Conservation (phyloP, 345 rosid species). For the Adansonia digitata region DNA sequence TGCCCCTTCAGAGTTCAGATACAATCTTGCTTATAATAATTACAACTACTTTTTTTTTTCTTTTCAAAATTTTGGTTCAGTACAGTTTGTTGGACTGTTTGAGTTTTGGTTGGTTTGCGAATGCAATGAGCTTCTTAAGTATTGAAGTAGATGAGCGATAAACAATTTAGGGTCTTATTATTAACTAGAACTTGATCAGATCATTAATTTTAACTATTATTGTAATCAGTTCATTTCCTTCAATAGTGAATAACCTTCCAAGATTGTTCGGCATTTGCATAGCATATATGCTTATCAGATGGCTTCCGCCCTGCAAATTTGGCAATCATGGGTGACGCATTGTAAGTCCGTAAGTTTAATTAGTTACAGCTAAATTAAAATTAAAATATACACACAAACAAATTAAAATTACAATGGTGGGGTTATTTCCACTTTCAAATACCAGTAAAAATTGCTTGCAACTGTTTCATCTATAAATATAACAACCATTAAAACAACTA, state of each 20-base stretch:
- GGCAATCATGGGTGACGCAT: not conserved
- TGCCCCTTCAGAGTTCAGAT: not conserved
- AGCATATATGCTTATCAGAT: not conserved
- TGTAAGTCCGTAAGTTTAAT: too few species aligned
- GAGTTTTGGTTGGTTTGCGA: not conserved
- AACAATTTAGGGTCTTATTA: not conserved
- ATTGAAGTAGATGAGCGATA: not conserved
- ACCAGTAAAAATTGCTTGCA: not conserved
- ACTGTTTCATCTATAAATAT: not conserved
- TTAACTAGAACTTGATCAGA: not conserved
- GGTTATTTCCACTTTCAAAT: not conserved
- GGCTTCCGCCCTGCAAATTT: not conserved
- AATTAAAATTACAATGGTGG: not conserved
- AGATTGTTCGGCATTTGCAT: not conserved
- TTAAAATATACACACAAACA: not conserved
- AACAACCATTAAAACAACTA: not conserved
- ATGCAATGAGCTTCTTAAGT: not conserved
- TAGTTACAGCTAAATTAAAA: too few species aligned
- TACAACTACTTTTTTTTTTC: not conserved
- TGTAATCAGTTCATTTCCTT: not conserved
- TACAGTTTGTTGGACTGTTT: not conserved
- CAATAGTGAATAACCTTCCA: not conserved
- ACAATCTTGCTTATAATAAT: not conserved
- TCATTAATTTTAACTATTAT: not conserved
- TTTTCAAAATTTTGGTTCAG: not conserved